Base-by-base conservation (phyloP, 1,284 basidiomycete genomes). In the Apiotrichum laibachii region DNA sequence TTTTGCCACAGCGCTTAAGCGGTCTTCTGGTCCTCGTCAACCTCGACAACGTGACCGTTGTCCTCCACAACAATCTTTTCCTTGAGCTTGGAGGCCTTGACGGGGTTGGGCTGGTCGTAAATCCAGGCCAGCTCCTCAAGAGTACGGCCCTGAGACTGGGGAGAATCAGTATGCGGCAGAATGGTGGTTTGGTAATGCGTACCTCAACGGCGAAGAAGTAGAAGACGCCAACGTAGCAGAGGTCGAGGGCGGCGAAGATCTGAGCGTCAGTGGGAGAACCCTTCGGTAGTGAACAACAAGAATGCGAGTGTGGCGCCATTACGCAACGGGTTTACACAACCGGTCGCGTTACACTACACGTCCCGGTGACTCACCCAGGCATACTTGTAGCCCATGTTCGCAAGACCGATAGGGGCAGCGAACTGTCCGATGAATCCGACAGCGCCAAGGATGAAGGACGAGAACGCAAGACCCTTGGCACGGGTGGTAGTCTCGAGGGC, bases 401-500 rank as follows among this genome's bases (percentile, higher is more conserved):
- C 72, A 19, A 84, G 75, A 1, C 80, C 82, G 60, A 84, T 67
- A 16, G 69, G 71, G 26, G 70, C 66, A 15, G 69, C 71, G 21
- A 72, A 75, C 53, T 69, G 57, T 65, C 82, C 83, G 58, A 83
- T 81, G 63, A 84, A 82, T 5, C 80, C 80, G 26, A 81, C 80
- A 50, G 79, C 79, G 57, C 76, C 80, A 53, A 83, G 81, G 18
- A 81, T 79, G 47, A 84, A 64, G 35, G 68, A 68, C 21, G 74
- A 73, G 47, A 72, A 64, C 22, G 75, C 75, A 80, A 85, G 83
- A 59, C 84, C 84, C 71, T 85, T 85, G 11, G 84, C 84, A 90
- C 93, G 96, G 91, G 95, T 94, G 71, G 89, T 85, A 0, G 91
- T 93, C 15, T 90, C 80, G 43, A 94, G 83, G 0, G 93, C 95